Conservation (phyloP, 2,329 filamentous ascomycete genomes). For the Nemania sp. region DNA sequence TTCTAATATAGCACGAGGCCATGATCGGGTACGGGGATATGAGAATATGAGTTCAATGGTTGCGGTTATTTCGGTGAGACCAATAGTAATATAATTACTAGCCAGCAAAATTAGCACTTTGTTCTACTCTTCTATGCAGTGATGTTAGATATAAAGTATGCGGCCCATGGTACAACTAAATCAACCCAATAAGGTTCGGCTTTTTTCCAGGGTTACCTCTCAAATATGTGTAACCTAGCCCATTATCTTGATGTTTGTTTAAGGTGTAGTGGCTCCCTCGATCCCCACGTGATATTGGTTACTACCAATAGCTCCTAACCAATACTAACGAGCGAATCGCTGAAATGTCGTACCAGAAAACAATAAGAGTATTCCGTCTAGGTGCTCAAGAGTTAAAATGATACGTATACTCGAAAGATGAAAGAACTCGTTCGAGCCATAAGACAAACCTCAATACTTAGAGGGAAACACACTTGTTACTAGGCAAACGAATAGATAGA, state of each 20-base stretch:
- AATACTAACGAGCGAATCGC: not conserved
- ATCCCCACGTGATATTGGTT: not conserved
- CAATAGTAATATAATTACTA: slow-evolving; percentile 8
- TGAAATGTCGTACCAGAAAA: not conserved
- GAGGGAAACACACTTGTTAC: not conserved
- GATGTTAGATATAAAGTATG: not conserved
- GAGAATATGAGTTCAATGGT: slow-evolving; percentile 12
- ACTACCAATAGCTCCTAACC: not conserved
- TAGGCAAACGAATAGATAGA: not conserved
- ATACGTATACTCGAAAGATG: not conserved
- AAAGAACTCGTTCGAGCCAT: not conserved
- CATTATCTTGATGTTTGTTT: not conserved
- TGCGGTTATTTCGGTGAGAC: not conserved
- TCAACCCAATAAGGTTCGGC: no score
- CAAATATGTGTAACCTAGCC: not conserved
- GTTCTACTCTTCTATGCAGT: not conserved
- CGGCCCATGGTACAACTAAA: not conserved
- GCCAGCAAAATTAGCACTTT: not conserved
- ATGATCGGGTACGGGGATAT: slow-evolving; percentile 8
- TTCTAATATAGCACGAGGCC: slow-evolving; percentile 8
- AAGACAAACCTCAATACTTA: no score
- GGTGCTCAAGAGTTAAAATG: not conserved
- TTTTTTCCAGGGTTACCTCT: not conserved
- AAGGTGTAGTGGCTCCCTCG: slow-evolving; percentile 4
- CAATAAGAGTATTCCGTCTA: not conserved